A percentile compares a stretch with the other conserved stretches of the same genome.
Conservation (phyloP, 768 basidiomycete genomes). For the Mycena alexandri region DNA sequence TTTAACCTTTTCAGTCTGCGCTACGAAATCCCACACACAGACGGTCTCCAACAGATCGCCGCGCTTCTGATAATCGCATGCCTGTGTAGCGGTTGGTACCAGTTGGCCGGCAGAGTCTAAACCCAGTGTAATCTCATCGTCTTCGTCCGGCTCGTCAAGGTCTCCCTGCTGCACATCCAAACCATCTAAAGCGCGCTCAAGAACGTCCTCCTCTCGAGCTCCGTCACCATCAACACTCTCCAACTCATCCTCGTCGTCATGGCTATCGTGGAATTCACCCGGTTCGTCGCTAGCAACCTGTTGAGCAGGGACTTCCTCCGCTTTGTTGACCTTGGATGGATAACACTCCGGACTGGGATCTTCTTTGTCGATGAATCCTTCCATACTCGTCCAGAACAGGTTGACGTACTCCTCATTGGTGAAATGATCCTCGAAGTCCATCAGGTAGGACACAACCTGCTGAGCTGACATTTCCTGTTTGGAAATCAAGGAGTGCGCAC, state of each 20-base stretch:
- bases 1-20: constrained; percentile 40
- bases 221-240: too few relatives aligned
- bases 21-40: constrained; percentile 47
- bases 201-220: too few relatives aligned
- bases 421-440: constrained; percentile 8
- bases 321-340: too few relatives aligned
- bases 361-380: constrained; percentile 36
- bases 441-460: neutral
- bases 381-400: constrained; percentile 40
- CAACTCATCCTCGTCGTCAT: too few relatives aligned
- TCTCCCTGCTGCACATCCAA: too few relatives aligned
- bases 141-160: too few relatives aligned
- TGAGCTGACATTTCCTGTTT: neutral
- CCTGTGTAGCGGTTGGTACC: constrained; percentile 31
- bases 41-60: constrained; percentile 33
- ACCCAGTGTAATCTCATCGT: neutral
- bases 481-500: neutral
- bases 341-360: constrained; percentile 43
- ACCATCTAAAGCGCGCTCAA: too few relatives aligned
- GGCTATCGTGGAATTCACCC: too few relatives aligned
- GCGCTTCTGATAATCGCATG: constrained; percentile 43
- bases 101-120: constrained; percentile 10
- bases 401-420: too few relatives aligned
- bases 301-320: too few relatives aligned
- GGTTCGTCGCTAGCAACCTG: too few relatives aligned